A percentile compares a stretch with the other conserved stretches of the same genome.
Evolutionary conservation across 768 basidiomycete species (phyloP).

Genomic region (Tricholoma matsutake): DNA sequence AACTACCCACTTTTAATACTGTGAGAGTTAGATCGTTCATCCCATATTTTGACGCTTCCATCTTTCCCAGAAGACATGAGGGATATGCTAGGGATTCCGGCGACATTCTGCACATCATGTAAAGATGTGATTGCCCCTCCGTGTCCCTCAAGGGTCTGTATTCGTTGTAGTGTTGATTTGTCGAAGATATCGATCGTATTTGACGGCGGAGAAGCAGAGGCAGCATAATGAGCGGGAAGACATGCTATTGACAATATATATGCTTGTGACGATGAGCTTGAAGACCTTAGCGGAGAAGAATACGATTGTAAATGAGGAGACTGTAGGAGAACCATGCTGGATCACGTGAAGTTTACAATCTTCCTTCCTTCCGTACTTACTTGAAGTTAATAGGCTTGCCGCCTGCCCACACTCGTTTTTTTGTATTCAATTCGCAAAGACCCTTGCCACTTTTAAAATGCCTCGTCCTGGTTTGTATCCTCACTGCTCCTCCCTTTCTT

Average conservation of each 20-base stretch:
- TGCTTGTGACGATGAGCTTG: conserved; percentile 36
- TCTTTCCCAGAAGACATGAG: conserved; percentile 71
- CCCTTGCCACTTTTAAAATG: conserved; percentile 4
- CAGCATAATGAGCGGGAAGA: conserved; percentile 49
- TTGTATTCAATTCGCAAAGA: neutral
- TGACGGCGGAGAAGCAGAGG: conserved; percentile 59
- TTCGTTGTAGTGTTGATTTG: conserved; percentile 45
- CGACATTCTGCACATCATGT: conserved; percentile 39
- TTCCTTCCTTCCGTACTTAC: neutral
- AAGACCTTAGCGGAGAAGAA: conserved; percentile 23
- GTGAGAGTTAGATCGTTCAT: conserved; percentile 53
- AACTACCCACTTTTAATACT: conserved; percentile 55
- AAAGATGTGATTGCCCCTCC: conserved; percentile 54
- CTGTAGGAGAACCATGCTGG: conserved; percentile 26
- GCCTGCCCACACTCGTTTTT: neutral
- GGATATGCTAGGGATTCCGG: conserved; percentile 37
- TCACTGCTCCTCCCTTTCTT: neutral
- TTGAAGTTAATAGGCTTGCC: too few species aligned
- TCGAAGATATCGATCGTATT: conserved; percentile 70
- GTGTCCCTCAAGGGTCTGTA: conserved; percentile 55
- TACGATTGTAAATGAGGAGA: conserved; percentile 22
- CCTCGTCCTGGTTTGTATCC: conserved; percentile 3
- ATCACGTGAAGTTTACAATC: neutral
- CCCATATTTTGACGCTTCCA: conserved; percentile 73
- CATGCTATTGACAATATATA: conserved; percentile 63